phyloP scores from a whole-genome alignment of 805 yeast genomes.

The Candida ulmi region DNA sequence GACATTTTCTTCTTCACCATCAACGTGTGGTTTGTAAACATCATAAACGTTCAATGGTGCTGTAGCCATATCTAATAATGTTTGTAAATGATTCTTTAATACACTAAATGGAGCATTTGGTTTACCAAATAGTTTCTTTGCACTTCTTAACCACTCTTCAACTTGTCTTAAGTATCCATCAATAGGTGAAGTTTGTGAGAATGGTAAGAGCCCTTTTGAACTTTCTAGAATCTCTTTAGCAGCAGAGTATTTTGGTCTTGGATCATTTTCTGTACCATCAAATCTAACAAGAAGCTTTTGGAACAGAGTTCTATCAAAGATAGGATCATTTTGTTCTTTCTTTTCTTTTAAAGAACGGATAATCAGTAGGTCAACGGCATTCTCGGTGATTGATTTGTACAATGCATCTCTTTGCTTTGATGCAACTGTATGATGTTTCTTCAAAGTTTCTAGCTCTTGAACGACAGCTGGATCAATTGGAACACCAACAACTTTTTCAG shows the following conservation, averaged over 20 bases:
- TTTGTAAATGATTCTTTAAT: slow-evolving; percentile 22
- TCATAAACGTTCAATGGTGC: slow-evolving; percentile 16
- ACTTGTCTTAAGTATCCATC: slow-evolving; percentile 20
- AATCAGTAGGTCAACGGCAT: slow-evolving; percentile 8
- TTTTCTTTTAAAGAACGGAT: slow-evolving; percentile 4
- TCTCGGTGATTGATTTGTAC: slow-evolving; percentile 7
- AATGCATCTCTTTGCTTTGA: slow-evolving; percentile 14
- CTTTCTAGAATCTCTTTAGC: slow-evolving; percentile 23
- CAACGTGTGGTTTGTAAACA: no score
- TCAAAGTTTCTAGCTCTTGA: slow-evolving; percentile 10
- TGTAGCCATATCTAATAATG: slow-evolving; percentile 15
- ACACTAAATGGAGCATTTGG: slow-evolving; percentile 28
- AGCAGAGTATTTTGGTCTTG: slow-evolving; percentile 26
- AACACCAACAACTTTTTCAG: slow-evolving; percentile 8
- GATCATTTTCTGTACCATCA: slow-evolving; percentile 25
- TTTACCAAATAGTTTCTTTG: slow-evolving; percentile 30
- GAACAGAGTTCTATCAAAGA: slow-evolving; percentile 3
- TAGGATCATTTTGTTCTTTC: slow-evolving; percentile 2
- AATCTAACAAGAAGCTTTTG: slow-evolving; percentile 13
- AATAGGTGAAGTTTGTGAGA: slow-evolving; percentile 5
- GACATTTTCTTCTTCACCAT: slow-evolving; percentile 17
- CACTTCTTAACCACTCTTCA: slow-evolving; percentile 33
- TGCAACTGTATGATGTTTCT: slow-evolving; percentile 7
- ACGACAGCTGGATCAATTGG: slow-evolving; percentile 18
- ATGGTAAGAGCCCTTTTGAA: slow-evolving; percentile 7